Conservation (phyloP, 257 asterid genomes). For the Rubia yunnanensis region DNA sequence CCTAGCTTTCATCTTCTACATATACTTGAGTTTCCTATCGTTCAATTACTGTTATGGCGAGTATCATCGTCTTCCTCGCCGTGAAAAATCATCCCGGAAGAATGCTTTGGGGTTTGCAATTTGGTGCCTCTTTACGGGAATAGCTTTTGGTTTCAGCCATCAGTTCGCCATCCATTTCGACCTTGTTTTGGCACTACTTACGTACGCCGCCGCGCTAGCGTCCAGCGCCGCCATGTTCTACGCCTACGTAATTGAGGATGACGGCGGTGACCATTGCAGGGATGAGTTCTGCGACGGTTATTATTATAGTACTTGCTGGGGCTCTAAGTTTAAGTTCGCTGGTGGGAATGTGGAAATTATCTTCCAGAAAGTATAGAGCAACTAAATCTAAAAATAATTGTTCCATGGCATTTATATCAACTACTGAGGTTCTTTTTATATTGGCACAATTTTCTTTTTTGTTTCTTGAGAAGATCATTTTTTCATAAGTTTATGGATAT, state of each 20-base stretch:
- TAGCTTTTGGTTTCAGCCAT: conserved; percentile 6
- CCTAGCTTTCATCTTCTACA: conserved; percentile 4
- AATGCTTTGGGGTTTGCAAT: conserved; percentile 10
- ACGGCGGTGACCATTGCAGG: background rate
- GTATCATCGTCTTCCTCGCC: background rate
- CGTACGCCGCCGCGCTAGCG: background rate
- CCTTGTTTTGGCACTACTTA: background rate
- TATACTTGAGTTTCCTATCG: conserved; percentile 7
- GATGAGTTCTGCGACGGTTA: background rate
- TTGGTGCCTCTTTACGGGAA: conserved; percentile 7
- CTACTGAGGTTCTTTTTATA: too few relatives aligned
- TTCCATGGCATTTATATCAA: too few relatives aligned
- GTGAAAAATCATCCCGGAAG: conserved; percentile 7
- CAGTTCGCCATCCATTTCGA: background rate
- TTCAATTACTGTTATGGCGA: conserved; percentile 5
- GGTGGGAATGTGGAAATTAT: background rate
- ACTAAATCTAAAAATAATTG: background rate
- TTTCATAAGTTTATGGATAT: too few relatives aligned
- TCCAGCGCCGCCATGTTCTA: conserved; percentile 15
- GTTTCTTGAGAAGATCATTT: too few relatives aligned
- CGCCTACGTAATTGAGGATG: background rate
- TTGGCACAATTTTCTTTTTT: too few relatives aligned
- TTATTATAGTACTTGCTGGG: background rate
- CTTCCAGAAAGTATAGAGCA: conserved; percentile 7
- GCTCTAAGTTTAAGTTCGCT: background rate